Evolutionary conservation across 345 rosid genomes (phyloP).

Genomic region (Hypericum perforatum): DNA sequence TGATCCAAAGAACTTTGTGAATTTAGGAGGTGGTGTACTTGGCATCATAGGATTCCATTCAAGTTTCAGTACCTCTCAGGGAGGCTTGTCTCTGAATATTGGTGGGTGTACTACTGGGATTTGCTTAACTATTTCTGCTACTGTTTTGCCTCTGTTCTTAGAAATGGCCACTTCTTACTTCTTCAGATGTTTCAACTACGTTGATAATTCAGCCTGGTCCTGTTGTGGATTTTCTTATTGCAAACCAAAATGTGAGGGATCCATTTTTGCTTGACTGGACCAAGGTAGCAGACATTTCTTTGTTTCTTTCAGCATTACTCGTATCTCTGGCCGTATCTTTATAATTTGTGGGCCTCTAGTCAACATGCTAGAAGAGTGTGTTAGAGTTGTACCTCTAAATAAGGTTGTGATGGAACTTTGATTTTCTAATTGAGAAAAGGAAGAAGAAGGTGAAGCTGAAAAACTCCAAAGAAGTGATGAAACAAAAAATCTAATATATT

Average conservation of each 20-base stretch:
- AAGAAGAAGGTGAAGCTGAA: too few relatives aligned
- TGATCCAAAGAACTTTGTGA: slow-evolving; percentile 56
- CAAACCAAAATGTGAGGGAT: slow-evolving; percentile 59
- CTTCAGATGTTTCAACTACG: slow-evolving; percentile 81
- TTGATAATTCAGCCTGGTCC: slow-evolving; percentile 85
- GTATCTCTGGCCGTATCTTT: background rate
- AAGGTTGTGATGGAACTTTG: too few relatives aligned
- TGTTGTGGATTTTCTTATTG: slow-evolving; percentile 55
- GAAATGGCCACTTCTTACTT: background rate
- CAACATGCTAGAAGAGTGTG: slow-evolving; percentile 48
- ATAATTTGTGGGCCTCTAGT: background rate
- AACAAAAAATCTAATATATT: too few relatives aligned
- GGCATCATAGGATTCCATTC: slow-evolving; percentile 83
- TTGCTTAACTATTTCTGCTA: slow-evolving; percentile 7
- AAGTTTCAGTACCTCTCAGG: slow-evolving; percentile 71
- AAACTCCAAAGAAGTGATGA: too few relatives aligned
- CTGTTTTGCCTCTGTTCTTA: slow-evolving; percentile 2
- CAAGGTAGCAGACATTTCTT: slow-evolving; percentile 39
- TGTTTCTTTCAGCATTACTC: background rate
- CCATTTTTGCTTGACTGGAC: slow-evolving; percentile 59
- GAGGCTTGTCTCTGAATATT: slow-evolving; percentile 84
- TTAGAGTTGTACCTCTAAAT: slow-evolving; percentile 27
- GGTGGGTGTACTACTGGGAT: slow-evolving; percentile 27
- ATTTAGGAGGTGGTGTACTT: slow-evolving; percentile 71
- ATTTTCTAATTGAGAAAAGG: background rate